Conservation (phyloP, 495 filamentous ascomycete species). For the Chaetomium fimeti region DNA sequence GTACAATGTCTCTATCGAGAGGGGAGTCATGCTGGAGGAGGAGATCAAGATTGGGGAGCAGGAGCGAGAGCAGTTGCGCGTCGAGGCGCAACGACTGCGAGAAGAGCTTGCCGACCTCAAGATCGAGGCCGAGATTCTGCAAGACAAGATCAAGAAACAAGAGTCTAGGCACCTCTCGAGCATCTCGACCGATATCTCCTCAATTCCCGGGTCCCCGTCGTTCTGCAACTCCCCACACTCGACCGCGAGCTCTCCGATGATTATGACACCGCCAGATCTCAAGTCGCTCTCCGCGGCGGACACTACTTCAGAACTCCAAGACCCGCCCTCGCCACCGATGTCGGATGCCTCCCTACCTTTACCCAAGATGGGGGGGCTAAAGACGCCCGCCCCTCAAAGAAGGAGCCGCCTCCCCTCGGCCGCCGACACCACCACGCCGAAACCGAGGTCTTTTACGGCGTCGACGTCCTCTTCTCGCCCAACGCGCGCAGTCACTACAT, state of each 20-base stretch:
- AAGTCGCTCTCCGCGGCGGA: conserved; percentile 54
- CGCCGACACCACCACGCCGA: conserved; percentile 52
- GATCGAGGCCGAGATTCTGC: conserved; percentile 90
- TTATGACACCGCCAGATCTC: conserved; percentile 67
- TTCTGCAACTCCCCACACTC: conserved; percentile 57
- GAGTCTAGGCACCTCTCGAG: conserved; percentile 52
- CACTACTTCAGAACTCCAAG: conserved; percentile 45
- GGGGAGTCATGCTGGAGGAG: conserved; percentile 88
- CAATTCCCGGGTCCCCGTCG: conserved; percentile 54
- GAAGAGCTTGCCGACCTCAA: conserved; percentile 90
- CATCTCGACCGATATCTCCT: conserved; percentile 53
- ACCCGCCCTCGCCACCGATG: conserved; percentile 61
- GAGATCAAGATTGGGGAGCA: conserved; percentile 87
- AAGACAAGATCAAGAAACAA: conserved; percentile 79
- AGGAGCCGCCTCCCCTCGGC: conserved; percentile 49
- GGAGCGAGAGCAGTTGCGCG: conserved; percentile 81
- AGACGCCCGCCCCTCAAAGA: conserved; percentile 36
- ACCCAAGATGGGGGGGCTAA: conserved; percentile 29
- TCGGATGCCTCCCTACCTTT: conserved; percentile 66
- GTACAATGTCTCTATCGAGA: conserved; percentile 90
- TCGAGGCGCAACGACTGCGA: conserved; percentile 81
- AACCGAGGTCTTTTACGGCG: conserved; percentile 40
- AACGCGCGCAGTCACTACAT: conserved; percentile 34
- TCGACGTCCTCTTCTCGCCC: conserved; percentile 34
- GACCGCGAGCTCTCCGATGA: conserved; percentile 69